A percentile compares a stretch with the other conserved stretches of the same genome.
These are phyloP conservation scores for Penicillium thymicola DNA, from an alignment of 2,329 filamentous ascomycete species.

Conservation along the genomic window DNA sequence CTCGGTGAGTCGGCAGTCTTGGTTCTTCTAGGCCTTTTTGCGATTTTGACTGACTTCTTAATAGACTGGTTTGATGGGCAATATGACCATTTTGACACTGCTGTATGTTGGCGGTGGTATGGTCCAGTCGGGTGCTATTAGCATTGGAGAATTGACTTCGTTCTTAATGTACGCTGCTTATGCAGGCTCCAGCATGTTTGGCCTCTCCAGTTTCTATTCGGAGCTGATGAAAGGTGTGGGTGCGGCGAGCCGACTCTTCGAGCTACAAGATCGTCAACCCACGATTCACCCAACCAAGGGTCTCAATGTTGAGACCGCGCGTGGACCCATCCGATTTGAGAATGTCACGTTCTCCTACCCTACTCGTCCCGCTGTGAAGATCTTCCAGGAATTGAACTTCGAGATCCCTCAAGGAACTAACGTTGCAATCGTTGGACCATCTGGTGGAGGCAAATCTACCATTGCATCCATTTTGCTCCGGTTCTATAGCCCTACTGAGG, in stretches of 20 bases:
- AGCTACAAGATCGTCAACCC: conserved; percentile 85
- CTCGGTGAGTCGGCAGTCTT: conserved; percentile 40
- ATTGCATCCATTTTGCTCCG: conserved; percentile 86
- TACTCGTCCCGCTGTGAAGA: conserved; percentile 83
- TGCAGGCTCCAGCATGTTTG: conserved; percentile 81
- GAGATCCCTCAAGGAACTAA: conserved; percentile 90
- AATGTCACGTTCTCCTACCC: conserved; percentile 89
- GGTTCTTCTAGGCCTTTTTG: not conserved
- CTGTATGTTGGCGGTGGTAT: conserved; percentile 87
- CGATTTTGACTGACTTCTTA: conserved; percentile 30
- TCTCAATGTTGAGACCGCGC: conserved; percentile 72
- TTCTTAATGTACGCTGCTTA: conserved; percentile 99
- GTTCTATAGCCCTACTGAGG: conserved; percentile 81
- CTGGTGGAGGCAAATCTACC: conserved; percentile 93
- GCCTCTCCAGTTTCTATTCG: conserved; percentile 92
- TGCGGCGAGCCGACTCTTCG: conserved; percentile 91
- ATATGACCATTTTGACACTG: conserved; percentile 90
- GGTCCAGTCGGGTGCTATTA: conserved; percentile 81
- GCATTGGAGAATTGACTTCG: conserved; percentile 85
- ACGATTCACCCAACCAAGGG: conserved; percentile 86
- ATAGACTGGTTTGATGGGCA: conserved; percentile 85
- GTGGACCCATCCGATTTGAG: conserved; percentile 83
- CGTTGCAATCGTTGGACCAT: conserved; percentile 93
- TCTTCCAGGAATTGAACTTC: conserved; percentile 87
- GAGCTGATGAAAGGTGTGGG: conserved; percentile 99